Percentiles rank a stretch among this genome's conserved stretches.
These are phyloP conservation scores for Yamadazyma atlantica DNA, from an alignment of 1,139 yeast genomes.

Conservation along the genomic window DNA sequence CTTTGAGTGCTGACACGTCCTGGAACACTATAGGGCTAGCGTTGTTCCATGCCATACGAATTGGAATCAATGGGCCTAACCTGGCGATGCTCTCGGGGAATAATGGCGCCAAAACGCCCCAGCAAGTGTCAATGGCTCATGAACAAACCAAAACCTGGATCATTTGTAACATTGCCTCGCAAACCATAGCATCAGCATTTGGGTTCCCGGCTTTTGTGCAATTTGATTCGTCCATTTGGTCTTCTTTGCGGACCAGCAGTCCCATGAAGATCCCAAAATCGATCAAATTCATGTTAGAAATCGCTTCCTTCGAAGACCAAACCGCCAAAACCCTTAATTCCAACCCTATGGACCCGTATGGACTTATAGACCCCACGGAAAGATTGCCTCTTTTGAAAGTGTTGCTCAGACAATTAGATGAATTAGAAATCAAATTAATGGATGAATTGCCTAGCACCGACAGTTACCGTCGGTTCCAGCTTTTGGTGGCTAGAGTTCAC, in stretches of 20 bases:
- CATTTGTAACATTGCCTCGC: constrained; percentile 87
- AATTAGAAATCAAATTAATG: constrained; percentile 56
- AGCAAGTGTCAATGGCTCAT: constrained; percentile 45
- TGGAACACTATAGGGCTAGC: constrained; percentile 96
- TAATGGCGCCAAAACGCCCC: constrained; percentile 20
- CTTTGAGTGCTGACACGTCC: constrained; percentile 90
- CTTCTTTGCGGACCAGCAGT: constrained; percentile 43
- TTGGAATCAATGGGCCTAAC: constrained; percentile 71
- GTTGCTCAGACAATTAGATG: constrained; percentile 69
- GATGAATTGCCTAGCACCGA: constrained; percentile 39
- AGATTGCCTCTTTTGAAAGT: constrained; percentile 73
- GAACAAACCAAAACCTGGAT: constrained; percentile 93
- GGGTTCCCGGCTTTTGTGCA: constrained; percentile 93
- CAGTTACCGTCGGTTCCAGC: constrained; percentile 65
- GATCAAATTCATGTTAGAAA: constrained; percentile 72
- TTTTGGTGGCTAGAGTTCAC: constrained; percentile 75
- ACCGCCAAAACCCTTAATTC: constrained; percentile 75
- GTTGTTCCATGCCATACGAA: constrained; percentile 83
- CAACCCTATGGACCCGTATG: constrained; percentile 66
- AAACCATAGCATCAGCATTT: constrained; percentile 84
- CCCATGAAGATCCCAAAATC: constrained; percentile 54
- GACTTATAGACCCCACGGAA: constrained; percentile 65
- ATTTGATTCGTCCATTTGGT: constrained; percentile 71
- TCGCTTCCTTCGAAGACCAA: constrained; percentile 85
- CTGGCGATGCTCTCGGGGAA: constrained; percentile 13